Evolutionary conservation across 2,329 filamentous ascomycete species (phyloP), one percentile per base, ranked within the genome.

Genomic region (Beauveria bassiana): DNA sequence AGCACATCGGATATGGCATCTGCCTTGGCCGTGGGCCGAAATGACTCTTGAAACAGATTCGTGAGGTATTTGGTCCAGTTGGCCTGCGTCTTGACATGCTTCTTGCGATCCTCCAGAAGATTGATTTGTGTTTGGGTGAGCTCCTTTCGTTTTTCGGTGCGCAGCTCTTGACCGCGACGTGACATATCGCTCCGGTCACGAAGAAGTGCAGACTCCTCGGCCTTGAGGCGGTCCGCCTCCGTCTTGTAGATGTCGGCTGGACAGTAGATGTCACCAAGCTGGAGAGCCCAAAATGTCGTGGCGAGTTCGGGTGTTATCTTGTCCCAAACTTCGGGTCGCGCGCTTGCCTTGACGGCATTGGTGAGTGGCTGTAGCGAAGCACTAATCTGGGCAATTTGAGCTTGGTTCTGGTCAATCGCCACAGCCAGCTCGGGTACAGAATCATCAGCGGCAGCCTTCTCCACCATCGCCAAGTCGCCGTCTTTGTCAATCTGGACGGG

Each of bases 211-310:
- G 85, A 79, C 53, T 88, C 82, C 69, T 88, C 86, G 61, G 84
- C 85, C 66, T 87, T 84, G 24, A 92, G 79, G 9, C 86, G 82
- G 22, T 85, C 83, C 42, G 87, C 86, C 70, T 96, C 92, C 18
- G 86, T 82, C 53, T 89, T 83, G 71, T 99, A 99, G 63, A 88
- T 89, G 40, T 86, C 82, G 64, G 85, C 85, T 1, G 90, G 90
- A 65, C 93, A 86, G 61, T 85, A 84, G 62, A 97, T 79, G 71
- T 99, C 93, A 51, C 89, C 86, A 3, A 96, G 82, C 31, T 91
- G 87, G 14, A 97, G 80, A 56, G 93, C 88, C 95, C 95, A 99
- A 75, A 99, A 99, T 0, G 89, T 90, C 49, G 90, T 85, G 69
- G 91, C 97, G 71, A 97, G 93, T 34, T 90, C 86, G 0, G 91